Conservation (phyloP, 768 basidiomycete genomes). For the Boletus edulis region DNA sequence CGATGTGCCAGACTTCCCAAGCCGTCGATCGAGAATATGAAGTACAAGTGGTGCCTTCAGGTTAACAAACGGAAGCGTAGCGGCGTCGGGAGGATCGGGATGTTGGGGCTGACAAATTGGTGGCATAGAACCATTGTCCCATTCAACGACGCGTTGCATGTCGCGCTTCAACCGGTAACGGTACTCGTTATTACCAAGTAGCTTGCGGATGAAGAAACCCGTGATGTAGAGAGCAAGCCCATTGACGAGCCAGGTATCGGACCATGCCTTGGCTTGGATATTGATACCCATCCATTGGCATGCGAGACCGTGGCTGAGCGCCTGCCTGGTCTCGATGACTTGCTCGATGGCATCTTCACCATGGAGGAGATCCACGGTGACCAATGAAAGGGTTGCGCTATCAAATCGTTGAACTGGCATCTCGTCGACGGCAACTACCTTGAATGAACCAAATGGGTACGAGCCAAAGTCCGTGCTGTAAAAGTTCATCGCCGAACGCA, state of each 20-base stretch:
- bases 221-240: constrained; percentile 91
- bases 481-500: constrained; percentile 90
- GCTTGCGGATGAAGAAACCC: constrained; percentile 78
- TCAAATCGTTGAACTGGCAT: constrained; percentile 80
- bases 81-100: constrained; percentile 79
- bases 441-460: constrained; percentile 94
- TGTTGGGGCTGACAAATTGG: constrained; percentile 92
- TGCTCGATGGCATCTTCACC: constrained; percentile 91
- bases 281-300: constrained; percentile 98
- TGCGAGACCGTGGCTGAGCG: constrained; percentile 83
- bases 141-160: constrained; percentile 86
- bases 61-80: constrained; percentile 83
- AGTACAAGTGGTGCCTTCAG: constrained; percentile 95
- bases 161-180: constrained; percentile 94
- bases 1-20: constrained; percentile 94
- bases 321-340: constrained; percentile 85
- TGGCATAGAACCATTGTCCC: constrained; percentile 85
- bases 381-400: constrained; percentile 77
- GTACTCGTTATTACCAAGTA: constrained; percentile 96
- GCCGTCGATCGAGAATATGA: constrained; percentile 89
- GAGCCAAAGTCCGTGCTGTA: constrained; percentile 91
- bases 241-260: constrained; percentile 96
- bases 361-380: constrained; percentile 79
- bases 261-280: constrained; percentile 89
- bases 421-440: constrained; percentile 91